phyloP scores from a whole-genome alignment of 2,329 filamentous ascomycete species.

The Ophiosphaerella korrae region DNA sequence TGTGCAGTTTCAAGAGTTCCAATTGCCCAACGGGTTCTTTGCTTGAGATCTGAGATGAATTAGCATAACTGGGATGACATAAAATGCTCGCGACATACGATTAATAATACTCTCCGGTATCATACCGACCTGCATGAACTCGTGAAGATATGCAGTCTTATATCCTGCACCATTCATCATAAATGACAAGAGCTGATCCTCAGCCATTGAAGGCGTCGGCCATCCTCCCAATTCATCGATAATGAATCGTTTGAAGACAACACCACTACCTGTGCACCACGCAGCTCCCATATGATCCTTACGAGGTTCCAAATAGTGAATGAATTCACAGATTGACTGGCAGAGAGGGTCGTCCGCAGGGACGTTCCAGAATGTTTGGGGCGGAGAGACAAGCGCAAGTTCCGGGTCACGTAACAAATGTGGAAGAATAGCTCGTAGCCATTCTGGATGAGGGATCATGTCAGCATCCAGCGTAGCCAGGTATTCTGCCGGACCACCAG shows the following conservation, averaged over 20 bases:
- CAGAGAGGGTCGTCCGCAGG: slow-evolving; percentile 6
- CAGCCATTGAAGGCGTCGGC: slow-evolving; percentile 6
- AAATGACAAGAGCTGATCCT: slow-evolving; percentile 6
- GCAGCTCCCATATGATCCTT: slow-evolving; percentile 9
- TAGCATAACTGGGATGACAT: background rate
- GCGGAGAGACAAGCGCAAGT: slow-evolving; percentile 3
- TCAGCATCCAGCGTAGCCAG: slow-evolving; percentile 4
- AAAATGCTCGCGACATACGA: background rate
- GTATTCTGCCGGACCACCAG: slow-evolving; percentile 5
- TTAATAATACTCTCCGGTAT: slow-evolving; percentile 6
- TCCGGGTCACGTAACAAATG: slow-evolving; percentile 3
- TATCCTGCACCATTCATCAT: slow-evolving; percentile 8
- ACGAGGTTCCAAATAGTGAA: slow-evolving; percentile 3
- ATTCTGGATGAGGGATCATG: slow-evolving; percentile 7
- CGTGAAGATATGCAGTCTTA: slow-evolving; percentile 6
- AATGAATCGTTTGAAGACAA: slow-evolving; percentile 7
- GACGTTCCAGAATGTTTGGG: slow-evolving; percentile 6
- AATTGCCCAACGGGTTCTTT: slow-evolving; percentile 5
- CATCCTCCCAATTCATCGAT: slow-evolving; percentile 4
- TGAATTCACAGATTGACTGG: slow-evolving; percentile 7
- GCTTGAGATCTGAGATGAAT: slow-evolving; percentile 2
- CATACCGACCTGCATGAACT: slow-evolving; percentile 8
- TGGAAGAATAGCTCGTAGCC: slow-evolving; percentile 5
- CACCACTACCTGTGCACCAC: slow-evolving; percentile 7
- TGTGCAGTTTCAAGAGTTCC: slow-evolving; percentile 7